phyloP scores from a whole-genome alignment of 345 rosid genomes.

The Pelargonium nanum region DNA sequence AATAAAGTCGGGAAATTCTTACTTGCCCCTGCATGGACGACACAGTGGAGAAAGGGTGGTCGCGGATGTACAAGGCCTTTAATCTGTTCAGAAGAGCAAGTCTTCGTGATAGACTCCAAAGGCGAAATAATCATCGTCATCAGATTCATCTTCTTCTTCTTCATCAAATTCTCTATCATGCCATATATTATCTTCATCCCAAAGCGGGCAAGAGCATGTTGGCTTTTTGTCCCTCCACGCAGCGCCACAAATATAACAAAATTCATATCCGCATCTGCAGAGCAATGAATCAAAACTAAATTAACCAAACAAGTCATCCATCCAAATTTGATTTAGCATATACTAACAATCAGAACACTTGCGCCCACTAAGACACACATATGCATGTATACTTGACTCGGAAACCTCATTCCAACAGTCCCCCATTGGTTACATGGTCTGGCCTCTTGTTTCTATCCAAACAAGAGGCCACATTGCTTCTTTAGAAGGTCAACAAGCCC shows the following conservation, averaged over 20 bases:
- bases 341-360: no score
- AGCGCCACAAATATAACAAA: slow-evolving; percentile 64
- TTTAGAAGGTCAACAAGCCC: no score
- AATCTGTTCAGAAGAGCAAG: background rate
- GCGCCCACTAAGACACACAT: background rate
- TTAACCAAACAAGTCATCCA: background rate
- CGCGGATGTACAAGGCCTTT: background rate
- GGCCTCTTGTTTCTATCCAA: no score
- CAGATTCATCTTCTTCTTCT: slow-evolving; percentile 2
- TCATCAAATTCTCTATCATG: slow-evolving; percentile 10
- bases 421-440: no score
- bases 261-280: slow-evolving; percentile 47
- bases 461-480: no score
- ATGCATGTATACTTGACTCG: background rate
- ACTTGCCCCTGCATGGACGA: no score
- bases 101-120: no score
- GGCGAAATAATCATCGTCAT: slow-evolving; percentile 4
- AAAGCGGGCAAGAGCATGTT: slow-evolving; percentile 49
- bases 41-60: background rate
- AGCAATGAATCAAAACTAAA: background rate
- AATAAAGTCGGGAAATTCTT: no score
- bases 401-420: background rate
- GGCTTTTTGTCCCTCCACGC: slow-evolving; percentile 45
- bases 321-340: background rate
- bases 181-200: slow-evolving; percentile 38